Evolutionary conservation across 257 asterid genomes (phyloP), one percentile per base, ranked within the genome.

Genomic region (Solanum virginianum): DNA sequence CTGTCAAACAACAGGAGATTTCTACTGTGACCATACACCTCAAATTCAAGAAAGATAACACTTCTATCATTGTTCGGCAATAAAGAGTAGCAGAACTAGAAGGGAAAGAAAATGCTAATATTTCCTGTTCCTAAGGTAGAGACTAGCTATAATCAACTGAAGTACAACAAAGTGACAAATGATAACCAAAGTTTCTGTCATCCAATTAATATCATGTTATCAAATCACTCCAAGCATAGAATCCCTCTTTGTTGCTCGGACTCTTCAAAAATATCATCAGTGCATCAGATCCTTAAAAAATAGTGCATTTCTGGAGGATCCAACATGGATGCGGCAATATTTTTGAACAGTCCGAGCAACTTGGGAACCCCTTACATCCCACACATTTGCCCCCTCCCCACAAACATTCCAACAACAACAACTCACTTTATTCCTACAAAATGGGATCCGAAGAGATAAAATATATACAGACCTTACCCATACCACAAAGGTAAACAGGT

Each of bases 1-100:
- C 97, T 94, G 83, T 41, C 72, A 63, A 77, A 77, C 39, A 53
- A 16, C 82, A 51, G 1, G 59, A 85, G 80, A 77, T 71, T 57
- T 63, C 82, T 56, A 85, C 39, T 26, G 39, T 39, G 22, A 45
- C 41, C 80, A 60, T 53, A 77, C 26, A 51, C 11, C 63, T 26
- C 17, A 16, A 51, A 51, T 77, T 51, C 82, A 14, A 77, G 24
- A 77, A 49, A 51, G 63, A 4, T 51, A 77, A 15, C 43, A 75
- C 24, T 72, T 24, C 24, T 7, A 75, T 43, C 26, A 8, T n/a
- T 13, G 2, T 72, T 49, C 13, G 13, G 45, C 57, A 72, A 11
- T 72, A n/a, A 20, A 72, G 6, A 7, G 36, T 18, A 72, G 12
- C 7, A 45, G 43, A 70, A 39, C 8, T 36, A 65, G 10, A 65